These are phyloP conservation scores for Coelastrella sp. DNA, from an alignment of 139 green algal species.

Conservation along the genomic window DNA sequence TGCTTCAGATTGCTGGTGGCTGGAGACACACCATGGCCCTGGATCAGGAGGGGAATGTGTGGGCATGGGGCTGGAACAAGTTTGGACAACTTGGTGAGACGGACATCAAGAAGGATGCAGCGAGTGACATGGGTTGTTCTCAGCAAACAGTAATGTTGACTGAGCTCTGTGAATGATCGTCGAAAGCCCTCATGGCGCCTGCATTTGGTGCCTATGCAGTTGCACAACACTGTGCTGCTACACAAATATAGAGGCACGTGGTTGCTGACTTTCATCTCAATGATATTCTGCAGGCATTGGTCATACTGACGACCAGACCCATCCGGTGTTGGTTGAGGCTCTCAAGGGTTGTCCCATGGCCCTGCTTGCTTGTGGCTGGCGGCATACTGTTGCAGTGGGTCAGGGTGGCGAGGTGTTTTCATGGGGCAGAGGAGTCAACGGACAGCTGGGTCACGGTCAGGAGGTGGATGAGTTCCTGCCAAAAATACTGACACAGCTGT, in stretches of 20 bases:
- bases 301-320: slow-evolving; percentile 61
- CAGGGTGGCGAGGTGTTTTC: slow-evolving; percentile 70
- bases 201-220: too few species aligned
- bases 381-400: slow-evolving; percentile 82
- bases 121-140: not conserved
- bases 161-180: too few species aligned
- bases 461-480: slow-evolving; percentile 58
- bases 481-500: slow-evolving; percentile 47
- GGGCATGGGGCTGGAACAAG: slow-evolving; percentile 94
- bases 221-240: not conserved
- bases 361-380: slow-evolving; percentile 86
- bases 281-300: slow-evolving; percentile 61
- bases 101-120: not conserved
- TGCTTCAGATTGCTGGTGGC: slow-evolving; percentile 77
- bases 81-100: slow-evolving; percentile 82
- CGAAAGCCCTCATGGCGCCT: too few species aligned
- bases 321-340: slow-evolving; percentile 58
- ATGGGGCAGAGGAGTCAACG: slow-evolving; percentile 89
- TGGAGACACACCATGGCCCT: slow-evolving; percentile 89
- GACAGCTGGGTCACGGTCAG: slow-evolving; percentile 79
- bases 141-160: too few species aligned
- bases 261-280: too few species aligned
- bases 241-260: too few species aligned
- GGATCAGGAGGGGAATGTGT: slow-evolving; percentile 73
- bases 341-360: slow-evolving; percentile 55